A percentile compares a stretch with the other conserved stretches of the same genome.
Conservation (phyloP, 2,329 filamentous ascomycete species). For the Pyrenophora teres region DNA sequence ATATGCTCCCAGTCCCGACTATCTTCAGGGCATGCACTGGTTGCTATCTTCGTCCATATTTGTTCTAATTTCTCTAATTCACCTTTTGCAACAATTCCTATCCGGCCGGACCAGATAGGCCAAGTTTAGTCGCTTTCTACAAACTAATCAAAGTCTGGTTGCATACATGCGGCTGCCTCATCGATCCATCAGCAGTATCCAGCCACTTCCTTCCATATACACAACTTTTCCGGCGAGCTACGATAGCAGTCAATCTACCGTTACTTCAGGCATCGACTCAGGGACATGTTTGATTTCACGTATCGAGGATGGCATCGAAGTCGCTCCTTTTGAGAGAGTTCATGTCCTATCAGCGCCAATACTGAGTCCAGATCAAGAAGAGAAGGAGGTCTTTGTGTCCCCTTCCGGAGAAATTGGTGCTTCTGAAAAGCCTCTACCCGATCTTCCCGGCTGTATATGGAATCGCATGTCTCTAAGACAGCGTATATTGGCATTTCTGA, state of each 20-base stretch:
- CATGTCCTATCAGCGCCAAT: slow-evolving; percentile 32
- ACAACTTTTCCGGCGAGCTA: slow-evolving; percentile 29
- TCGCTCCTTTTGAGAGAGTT: slow-evolving; percentile 36
- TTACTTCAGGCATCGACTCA: slow-evolving; percentile 16
- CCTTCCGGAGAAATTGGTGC: slow-evolving; percentile 2
- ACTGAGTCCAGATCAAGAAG: slow-evolving; percentile 30
- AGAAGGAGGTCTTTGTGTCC: slow-evolving; percentile 34
- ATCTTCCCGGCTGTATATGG: slow-evolving; percentile 28
- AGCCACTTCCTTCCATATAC: slow-evolving; percentile 35
- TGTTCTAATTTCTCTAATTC: slow-evolving; percentile 12
- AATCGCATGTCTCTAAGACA: slow-evolving; percentile 23
- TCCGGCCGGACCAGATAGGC: slow-evolving; percentile 24
- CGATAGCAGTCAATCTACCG: slow-evolving; percentile 8
- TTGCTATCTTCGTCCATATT: slow-evolving; percentile 19
- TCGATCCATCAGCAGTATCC: slow-evolving; percentile 29
- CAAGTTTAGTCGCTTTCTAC: not conserved
- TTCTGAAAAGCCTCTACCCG: slow-evolving; percentile 32
- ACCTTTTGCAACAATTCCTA: slow-evolving; percentile 4
- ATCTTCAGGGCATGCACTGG: slow-evolving; percentile 16
- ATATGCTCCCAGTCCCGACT: slow-evolving; percentile 15
- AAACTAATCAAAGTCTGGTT: not conserved
- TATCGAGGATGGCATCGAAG: slow-evolving; percentile 38
- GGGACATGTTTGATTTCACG: slow-evolving; percentile 16
- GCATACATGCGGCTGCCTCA: slow-evolving; percentile 33
- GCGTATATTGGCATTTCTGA: slow-evolving; percentile 28